Evolutionary conservation across 2,329 filamentous ascomycete species (phyloP), one percentile per base, ranked within the genome.

Genomic region (Xylariaceae sp.): DNA sequence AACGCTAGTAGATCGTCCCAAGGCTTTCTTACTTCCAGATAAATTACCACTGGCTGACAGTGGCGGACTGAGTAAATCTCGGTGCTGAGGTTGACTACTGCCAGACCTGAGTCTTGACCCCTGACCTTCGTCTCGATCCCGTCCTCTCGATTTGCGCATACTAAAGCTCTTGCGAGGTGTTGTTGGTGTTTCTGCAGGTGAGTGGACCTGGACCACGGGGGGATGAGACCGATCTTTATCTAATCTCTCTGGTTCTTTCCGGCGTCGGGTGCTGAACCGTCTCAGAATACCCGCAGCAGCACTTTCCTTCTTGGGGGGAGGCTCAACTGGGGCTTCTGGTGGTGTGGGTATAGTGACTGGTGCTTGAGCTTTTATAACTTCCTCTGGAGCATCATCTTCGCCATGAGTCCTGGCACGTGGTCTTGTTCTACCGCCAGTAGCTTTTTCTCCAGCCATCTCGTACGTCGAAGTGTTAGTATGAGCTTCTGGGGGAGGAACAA

Each of bases 381-480:
- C 81, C 42, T 96, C 90, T 0, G 86, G 81, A 9, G 91, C 82
- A 53, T 99, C 94, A 58, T 97, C 93, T 72, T 97, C 94, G 13
- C 93, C 94, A 67, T 97, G 93, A 0, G 94, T 97, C 60, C 94
- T 83, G 29, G 94, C 92, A 42, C 94, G 83, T 6, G 92, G 91
- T 43, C 94, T 82, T 27, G 90, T 87, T 55, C 93, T 82, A 37
- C 91, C 90, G 36, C 92, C 91, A 1, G 90, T 94, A 9, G 90
- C 87, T 67, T 87, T 92, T 72, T 96, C 92, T 15, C 92, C 92
- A 0, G 91, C 86, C 81, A 96, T 88, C 70, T 97, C 92, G 67
- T 94, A 96, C 1, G 89, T 77, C 2, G 86, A 83, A 20, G 88
- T 80, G 65, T 97, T 97, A 13, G 92, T 97, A 71, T 97, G 87